These are phyloP conservation scores for Aspergillus coremiiformis DNA, from an alignment of 495 filamentous ascomycete genomes.

Conservation along the genomic window DNA sequence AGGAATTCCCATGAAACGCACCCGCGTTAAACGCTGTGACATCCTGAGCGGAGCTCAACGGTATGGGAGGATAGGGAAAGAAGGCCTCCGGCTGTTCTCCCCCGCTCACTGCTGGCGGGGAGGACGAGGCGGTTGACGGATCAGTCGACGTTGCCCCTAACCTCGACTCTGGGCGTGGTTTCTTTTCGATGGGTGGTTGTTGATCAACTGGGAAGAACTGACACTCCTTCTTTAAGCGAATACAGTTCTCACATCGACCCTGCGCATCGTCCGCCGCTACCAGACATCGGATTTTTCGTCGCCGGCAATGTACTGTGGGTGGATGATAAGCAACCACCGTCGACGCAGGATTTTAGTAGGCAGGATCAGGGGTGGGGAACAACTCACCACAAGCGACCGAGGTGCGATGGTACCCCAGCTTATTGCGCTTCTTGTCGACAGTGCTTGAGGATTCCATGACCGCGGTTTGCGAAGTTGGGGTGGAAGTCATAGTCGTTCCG, in stretches of 20 bases:
- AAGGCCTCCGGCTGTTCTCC: constrained; percentile 33
- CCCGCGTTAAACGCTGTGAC: constrained; percentile 28
- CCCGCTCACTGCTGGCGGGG: constrained; percentile 30
- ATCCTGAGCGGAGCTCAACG: constrained; percentile 33
- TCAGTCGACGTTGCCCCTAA: constrained; percentile 36
- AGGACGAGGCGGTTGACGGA: constrained; percentile 38
- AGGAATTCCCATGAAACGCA: constrained; percentile 26
- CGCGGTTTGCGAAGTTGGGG: constrained; percentile 54
- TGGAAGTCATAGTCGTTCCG: constrained; percentile 54
- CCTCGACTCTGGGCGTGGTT: constrained; percentile 40
- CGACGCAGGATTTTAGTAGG: neutral
- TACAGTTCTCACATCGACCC: constrained; percentile 90
- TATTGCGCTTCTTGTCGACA: constrained; percentile 85
- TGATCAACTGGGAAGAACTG: constrained; percentile 91
- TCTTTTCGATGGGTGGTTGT: constrained; percentile 54
- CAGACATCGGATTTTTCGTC: constrained; percentile 91
- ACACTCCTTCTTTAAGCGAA: constrained; percentile 92
- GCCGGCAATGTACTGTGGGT: constrained; percentile 75
- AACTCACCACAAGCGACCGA: constrained; percentile 95
- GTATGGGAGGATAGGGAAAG: constrained; percentile 36
- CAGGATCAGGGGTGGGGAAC: neutral
- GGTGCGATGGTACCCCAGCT: constrained; percentile 93
- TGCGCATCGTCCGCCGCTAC: constrained; percentile 68
- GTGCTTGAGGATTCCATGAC: constrained; percentile 37
- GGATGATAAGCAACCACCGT: constrained; percentile 8